Percentiles rank a stretch among this genome's conserved stretches.
Conservation (phyloP, 495 filamentous ascomycete genomes). For the Neurospora sp. region DNA sequence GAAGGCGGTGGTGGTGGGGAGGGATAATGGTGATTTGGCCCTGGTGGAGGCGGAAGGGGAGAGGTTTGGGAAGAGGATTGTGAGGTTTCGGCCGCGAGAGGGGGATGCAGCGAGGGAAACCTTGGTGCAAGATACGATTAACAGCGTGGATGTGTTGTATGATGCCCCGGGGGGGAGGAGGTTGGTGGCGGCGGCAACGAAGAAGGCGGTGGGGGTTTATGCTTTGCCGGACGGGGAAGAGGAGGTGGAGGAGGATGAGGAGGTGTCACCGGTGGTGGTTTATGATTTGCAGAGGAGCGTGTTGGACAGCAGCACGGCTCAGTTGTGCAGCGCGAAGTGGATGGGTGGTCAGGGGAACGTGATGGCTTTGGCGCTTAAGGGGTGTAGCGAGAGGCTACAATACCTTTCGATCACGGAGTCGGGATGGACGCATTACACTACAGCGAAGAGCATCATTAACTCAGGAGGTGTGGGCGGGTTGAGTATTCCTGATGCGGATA, state of each 20-base stretch:
- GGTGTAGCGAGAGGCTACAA: constrained; percentile 24
- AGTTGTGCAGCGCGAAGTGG: constrained; percentile 24
- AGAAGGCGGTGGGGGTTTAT: constrained; percentile 22
- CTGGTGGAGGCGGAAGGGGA: constrained; percentile 26
- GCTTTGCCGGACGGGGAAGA: constrained; percentile 2
- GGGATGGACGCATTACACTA: constrained; percentile 20
- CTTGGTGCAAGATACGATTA: constrained; percentile 18
- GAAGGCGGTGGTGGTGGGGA: constrained; percentile 25
- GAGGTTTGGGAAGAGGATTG: constrained; percentile 22
- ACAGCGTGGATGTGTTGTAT: constrained; percentile 23
- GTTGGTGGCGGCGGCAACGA: constrained; percentile 17
- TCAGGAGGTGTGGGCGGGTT: not conserved
- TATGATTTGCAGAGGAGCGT: constrained; percentile 11
- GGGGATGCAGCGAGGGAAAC: not conserved
- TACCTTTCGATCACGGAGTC: constrained; percentile 29
- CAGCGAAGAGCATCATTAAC: constrained; percentile 11
- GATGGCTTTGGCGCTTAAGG: constrained; percentile 27
- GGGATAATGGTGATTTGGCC: constrained; percentile 31
- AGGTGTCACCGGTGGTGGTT: constrained; percentile 5
- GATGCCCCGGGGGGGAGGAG: not conserved
- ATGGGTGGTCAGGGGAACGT: constrained; percentile 22
- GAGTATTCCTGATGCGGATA: constrained; percentile 4
- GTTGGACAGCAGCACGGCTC: not conserved
- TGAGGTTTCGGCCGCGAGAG: constrained; percentile 12
- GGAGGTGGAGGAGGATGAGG: not conserved